These are phyloP conservation scores for Exophiala aquamarina DNA, from an alignment of 2,329 filamentous ascomycete genomes.

Conservation along the genomic window DNA sequence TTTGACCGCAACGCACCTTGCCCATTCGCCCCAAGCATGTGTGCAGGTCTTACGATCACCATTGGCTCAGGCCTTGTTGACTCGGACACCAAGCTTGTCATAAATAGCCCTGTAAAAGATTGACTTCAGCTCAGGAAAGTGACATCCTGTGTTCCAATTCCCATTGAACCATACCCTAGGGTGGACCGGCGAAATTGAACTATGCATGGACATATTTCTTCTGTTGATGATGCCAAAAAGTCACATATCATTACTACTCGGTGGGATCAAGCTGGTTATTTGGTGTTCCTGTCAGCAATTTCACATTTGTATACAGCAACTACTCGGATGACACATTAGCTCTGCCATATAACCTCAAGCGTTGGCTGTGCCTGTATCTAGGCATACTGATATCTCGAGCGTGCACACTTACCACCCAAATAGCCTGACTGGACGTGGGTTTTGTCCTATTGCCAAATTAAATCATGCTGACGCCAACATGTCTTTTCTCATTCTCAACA, in stretches of 20 bases:
- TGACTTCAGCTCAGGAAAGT: conserved; percentile 13
- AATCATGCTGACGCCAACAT: conserved; percentile 27
- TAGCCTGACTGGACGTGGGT: conserved; percentile 2
- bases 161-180: conserved; percentile 6
- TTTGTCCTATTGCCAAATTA: conserved; percentile 20
- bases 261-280: conserved; percentile 6
- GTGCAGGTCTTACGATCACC: neutral
- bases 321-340: neutral
- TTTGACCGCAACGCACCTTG: conserved; percentile 4
- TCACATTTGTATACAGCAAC: conserved; percentile 10
- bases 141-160: conserved; percentile 14
- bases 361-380: neutral
- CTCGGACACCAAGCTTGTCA: conserved; percentile 13
- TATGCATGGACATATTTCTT: conserved; percentile 4
- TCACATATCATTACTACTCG: conserved; percentile 7
- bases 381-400: neutral
- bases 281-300: conserved; percentile 8
- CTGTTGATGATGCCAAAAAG: conserved; percentile 4
- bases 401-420: conserved; percentile 3
- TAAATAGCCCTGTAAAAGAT: conserved; percentile 10
- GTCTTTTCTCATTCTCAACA: conserved; percentile 19
- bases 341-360: conserved; percentile 6
- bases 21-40: conserved; percentile 1
- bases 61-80: conserved; percentile 15
- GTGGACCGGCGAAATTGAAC: neutral